phyloP scores from a whole-genome alignment of 306 rosid species.

The Prunus fruticosa region DNA sequence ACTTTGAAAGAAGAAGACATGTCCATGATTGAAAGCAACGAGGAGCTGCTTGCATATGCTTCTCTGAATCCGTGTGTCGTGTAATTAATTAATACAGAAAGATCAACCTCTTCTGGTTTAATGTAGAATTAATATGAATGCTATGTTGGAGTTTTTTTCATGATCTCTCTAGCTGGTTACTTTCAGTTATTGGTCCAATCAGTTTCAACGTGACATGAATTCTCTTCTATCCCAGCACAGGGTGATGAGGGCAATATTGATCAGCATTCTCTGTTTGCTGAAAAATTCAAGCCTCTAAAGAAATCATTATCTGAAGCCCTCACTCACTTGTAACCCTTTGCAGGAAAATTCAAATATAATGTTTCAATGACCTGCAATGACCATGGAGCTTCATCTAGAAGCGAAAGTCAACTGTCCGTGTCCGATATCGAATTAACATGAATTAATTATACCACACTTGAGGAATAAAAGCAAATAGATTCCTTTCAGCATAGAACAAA shows the following conservation, averaged over 20 bases:
- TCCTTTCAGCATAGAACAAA: too few relatives aligned
- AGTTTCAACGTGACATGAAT: not conserved
- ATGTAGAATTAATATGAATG: too few relatives aligned
- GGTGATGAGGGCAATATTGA: not conserved
- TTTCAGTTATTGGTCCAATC: too few relatives aligned
- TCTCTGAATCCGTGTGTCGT: not conserved
- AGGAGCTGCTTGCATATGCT: constrained; percentile 18
- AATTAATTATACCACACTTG: too few relatives aligned
- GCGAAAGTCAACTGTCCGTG: not conserved
- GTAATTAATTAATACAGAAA: not conserved
- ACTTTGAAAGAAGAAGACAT: constrained; percentile 2
- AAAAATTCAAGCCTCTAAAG: not conserved
- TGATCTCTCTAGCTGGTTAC: too few relatives aligned
- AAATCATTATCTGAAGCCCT: not conserved
- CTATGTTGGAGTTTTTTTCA: too few relatives aligned
- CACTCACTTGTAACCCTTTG: constrained; percentile 10
- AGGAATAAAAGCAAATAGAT: too few relatives aligned
- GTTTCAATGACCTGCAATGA: not conserved
- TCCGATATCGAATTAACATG: not conserved
- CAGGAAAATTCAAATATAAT: not conserved
- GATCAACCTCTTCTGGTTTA: not conserved
- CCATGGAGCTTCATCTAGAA: constrained; percentile 10
- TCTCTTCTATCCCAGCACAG: constrained; percentile 2
- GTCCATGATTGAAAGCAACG: constrained; percentile 13
- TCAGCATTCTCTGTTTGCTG: not conserved